Base-by-base conservation (phyloP, 2,329 filamentous ascomycete genomes). In the Madurella mycetomatis region DNA sequence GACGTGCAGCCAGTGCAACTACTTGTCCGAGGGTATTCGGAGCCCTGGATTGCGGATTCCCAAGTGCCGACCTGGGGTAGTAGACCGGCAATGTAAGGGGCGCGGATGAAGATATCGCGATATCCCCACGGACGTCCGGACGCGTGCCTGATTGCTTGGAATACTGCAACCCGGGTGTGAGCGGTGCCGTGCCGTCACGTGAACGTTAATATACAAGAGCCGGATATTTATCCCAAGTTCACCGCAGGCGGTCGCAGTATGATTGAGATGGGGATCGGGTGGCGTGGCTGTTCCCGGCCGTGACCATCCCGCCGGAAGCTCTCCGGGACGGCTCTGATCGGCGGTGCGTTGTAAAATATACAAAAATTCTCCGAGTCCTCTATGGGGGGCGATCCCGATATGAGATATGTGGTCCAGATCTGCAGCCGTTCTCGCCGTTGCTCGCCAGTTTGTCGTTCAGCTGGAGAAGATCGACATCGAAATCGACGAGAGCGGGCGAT, bases 51-150 rank as follows among this genome's bases (percentile, higher is more conserved):
- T 37, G 13, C 34, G 34, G 34, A 37, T 46, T 16, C 7, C 15
- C 32, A 47, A 52, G 42, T 52, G 37, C 49, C 49, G 51, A 53
- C 45, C 31, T 34, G 39, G 25, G 40, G 45, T 30, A 45, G 32
- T 11, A 15, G 7, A 13, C n/a, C 16, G 25, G 17, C 15, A n/a
- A 32, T 30, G 39, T 31, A 12, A 47, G 19, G 15, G 17, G 41
- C 51, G n/a, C 3, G 51, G 15, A 13, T 9, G 17, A 39, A 11
- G 5, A 47, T 32, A 41, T 47, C 48, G 32, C 37, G 13, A 37
- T n/a, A 34, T 45, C 55, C 55, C 55, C 55, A 58, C 55, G 55
- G 55, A 58, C 11, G 47, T 58, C 55, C 55, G 55, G 19, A 15
- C 2, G 11, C 34, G 34, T 37, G 13, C 34, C 13, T 37, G 11